A percentile compares a stretch with the other conserved stretches of the same genome.
Conservation (phyloP, 495 filamentous ascomycete species). For the Amphirosellinia nigrospora region DNA sequence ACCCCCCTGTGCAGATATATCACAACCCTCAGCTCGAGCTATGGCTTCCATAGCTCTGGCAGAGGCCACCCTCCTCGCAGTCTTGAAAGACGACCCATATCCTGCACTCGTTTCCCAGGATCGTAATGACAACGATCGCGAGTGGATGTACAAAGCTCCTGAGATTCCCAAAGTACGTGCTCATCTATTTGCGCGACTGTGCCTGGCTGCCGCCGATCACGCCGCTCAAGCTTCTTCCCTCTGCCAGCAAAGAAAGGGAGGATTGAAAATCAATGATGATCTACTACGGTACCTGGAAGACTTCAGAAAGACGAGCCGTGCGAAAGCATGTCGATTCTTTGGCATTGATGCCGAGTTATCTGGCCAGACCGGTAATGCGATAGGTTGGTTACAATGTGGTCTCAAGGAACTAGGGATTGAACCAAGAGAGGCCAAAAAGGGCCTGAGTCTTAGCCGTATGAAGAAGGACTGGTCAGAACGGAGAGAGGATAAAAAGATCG, state of each 20-base stretch:
- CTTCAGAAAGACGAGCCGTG: constrained; percentile 72
- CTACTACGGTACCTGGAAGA: constrained; percentile 76
- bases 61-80: constrained; percentile 87
- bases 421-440: constrained; percentile 50
- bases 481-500: constrained; percentile 70
- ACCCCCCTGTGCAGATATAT: constrained; percentile 64
- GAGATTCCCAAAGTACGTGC: constrained; percentile 88
- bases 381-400: constrained; percentile 82
- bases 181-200: constrained; percentile 83
- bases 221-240: constrained; percentile 65
- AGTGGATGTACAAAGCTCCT: constrained; percentile 91
- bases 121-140: constrained; percentile 77
- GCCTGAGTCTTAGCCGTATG: constrained; percentile 66
- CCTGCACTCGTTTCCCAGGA: constrained; percentile 76
- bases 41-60: constrained; percentile 77
- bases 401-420: constrained; percentile 71
- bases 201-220: constrained; percentile 76
- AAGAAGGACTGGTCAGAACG: constrained; percentile 74
- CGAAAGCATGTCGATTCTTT: constrained; percentile 86
- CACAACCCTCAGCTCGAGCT: constrained; percentile 68
- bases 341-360: constrained; percentile 85
- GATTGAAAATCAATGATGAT: constrained; percentile 63
- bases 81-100: constrained; percentile 93
- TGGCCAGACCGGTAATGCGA: constrained; percentile 78
- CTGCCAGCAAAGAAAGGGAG: constrained; percentile 41